phyloP scores from a whole-genome alignment of 441 rosid species.

The Populus hybrid region DNA sequence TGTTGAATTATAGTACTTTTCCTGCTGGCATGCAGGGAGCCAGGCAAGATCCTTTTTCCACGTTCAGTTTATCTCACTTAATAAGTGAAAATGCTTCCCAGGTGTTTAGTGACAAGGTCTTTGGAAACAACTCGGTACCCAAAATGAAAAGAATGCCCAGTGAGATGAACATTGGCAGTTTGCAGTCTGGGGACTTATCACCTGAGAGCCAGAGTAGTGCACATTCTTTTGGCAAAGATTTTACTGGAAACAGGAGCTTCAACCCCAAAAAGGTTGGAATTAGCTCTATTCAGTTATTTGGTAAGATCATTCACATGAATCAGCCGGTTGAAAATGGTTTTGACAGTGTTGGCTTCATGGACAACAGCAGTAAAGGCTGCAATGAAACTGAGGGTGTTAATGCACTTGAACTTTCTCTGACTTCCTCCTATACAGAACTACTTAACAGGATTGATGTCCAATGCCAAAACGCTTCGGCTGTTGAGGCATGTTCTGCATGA shows the following conservation, averaged over 20 bases:
- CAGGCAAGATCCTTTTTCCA: conserved; percentile 73
- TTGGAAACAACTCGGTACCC: conserved; percentile 38
- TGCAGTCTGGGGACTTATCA: conserved; percentile 64
- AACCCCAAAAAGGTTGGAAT: conserved; percentile 37
- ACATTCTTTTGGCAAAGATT: conserved; percentile 51
- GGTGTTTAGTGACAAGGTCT: conserved; percentile 29
- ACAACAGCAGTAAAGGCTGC: conserved; percentile 48
- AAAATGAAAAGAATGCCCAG: conserved; percentile 43
- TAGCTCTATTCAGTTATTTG: conserved; percentile 70
- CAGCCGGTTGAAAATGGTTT: conserved; percentile 49
- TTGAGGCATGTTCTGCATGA: conserved; percentile 36
- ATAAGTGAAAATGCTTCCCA: conserved; percentile 41
- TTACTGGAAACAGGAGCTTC: conserved; percentile 36
- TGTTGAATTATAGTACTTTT: conserved; percentile 49
- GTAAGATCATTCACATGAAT: conserved; percentile 56
- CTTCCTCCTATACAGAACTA: conserved; percentile 42
- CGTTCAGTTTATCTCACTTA: conserved; percentile 41
- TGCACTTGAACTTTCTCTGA: conserved; percentile 44
- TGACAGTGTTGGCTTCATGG: conserved; percentile 34
- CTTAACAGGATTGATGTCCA: conserved; percentile 39
- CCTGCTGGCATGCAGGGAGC: conserved; percentile 99
- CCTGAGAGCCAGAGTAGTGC: conserved; percentile 67
- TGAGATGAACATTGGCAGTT: conserved; percentile 63
- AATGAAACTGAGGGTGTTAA: conserved; percentile 33
- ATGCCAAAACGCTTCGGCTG: conserved; percentile 41